Conservation (phyloP, 495 filamentous ascomycete species). For the Neurospora sp. region DNA sequence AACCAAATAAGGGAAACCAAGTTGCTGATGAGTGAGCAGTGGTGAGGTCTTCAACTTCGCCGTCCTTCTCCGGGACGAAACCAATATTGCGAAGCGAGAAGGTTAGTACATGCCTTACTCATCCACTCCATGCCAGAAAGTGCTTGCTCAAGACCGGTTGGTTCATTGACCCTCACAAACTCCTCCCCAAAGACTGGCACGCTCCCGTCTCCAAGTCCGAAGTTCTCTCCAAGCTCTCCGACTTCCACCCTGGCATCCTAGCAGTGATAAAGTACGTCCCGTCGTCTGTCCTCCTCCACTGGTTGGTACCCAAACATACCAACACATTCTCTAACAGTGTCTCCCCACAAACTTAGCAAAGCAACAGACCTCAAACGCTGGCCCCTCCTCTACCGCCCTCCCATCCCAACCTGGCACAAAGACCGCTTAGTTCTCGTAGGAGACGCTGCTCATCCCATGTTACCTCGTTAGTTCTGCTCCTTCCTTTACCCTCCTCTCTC, state of each 20-base stretch:
- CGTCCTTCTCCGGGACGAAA: conserved; percentile 1
- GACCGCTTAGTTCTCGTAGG: conserved; percentile 32
- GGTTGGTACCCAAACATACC: not conserved
- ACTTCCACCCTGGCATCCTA: conserved; percentile 11
- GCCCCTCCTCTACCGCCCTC: conserved; percentile 30
- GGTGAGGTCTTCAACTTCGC: conserved; percentile 33
- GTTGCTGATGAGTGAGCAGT: not conserved
- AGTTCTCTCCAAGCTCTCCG: conserved; percentile 10
- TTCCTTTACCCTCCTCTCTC: not conserved
- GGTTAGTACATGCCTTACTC: not conserved
- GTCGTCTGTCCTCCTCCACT: too few species aligned
- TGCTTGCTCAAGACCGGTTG: too few species aligned
- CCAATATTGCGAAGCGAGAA: not conserved
- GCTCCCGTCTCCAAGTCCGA: conserved; percentile 13
- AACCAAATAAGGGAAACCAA: not conserved
- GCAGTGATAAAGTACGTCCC: conserved; percentile 9
- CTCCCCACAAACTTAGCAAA: conserved; percentile 3
- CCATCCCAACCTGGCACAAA: conserved; percentile 23
- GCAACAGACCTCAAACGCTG: conserved; percentile 34
- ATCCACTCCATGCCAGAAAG: not conserved
- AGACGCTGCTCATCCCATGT: conserved; percentile 42
- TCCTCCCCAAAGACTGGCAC: conserved; percentile 12
- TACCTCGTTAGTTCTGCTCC: conserved; percentile 21
- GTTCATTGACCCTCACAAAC: not conserved
- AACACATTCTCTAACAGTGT: not conserved